Conservation (phyloP, 2,329 filamentous ascomycete genomes). For the Talaromyces sp. region DNA sequence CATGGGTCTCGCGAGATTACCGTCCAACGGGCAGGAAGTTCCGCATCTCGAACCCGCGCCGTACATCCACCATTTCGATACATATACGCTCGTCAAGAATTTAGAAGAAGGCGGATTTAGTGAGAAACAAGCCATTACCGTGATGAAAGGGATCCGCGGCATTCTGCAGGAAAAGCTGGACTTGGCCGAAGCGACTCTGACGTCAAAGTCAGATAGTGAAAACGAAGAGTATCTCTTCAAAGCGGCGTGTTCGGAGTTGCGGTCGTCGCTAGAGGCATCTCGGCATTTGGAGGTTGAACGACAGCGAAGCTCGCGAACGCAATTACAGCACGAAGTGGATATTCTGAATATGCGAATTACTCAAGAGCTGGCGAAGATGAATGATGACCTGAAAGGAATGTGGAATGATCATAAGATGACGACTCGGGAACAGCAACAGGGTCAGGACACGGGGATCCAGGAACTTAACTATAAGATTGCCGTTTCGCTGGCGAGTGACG, state of each 20-base stretch:
- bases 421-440: constrained; percentile 81
- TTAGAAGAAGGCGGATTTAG: constrained; percentile 70
- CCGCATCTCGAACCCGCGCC: constrained; percentile 67
- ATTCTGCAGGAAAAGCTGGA: constrained; percentile 76
- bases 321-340: constrained; percentile 92
- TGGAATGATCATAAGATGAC: constrained; percentile 96
- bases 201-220: constrained; percentile 88
- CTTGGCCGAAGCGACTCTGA: constrained; percentile 72
- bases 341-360: constrained; percentile 79
- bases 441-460: constrained; percentile 83
- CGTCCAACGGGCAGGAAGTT: constrained; percentile 47
- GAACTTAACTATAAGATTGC: constrained; percentile 96
- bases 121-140: constrained; percentile 69
- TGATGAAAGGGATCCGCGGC: constrained; percentile 87
- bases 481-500: constrained; percentile 81
- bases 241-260: constrained; percentile 87
- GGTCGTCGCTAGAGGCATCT: constrained; percentile 78
- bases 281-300: constrained; percentile 74
- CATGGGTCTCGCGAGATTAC: constrained; percentile 28
- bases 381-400: constrained; percentile 89
- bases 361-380: constrained; percentile 76
- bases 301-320: constrained; percentile 75
- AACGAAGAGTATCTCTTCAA: constrained; percentile 94
- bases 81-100: constrained; percentile 79
- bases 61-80: constrained; percentile 96